phyloP scores from a whole-genome alignment of 805 yeast genomes.

The Brettanomyces nanus region DNA sequence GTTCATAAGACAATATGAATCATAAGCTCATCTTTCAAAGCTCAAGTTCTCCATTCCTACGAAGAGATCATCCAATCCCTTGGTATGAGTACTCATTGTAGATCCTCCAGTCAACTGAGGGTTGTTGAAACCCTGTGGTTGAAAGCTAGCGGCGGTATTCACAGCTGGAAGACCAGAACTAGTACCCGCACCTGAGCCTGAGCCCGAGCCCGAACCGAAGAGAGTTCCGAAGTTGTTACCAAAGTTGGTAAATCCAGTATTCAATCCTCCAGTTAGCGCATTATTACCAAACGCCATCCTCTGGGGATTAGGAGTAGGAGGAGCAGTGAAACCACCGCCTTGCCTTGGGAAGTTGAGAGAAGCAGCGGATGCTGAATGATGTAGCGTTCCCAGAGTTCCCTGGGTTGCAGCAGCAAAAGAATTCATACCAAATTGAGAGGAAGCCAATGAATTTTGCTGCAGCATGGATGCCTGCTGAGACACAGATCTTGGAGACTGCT shows the following conservation, averaged over 20 bases:
- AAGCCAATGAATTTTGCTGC: neutral
- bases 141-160: constrained; percentile 1
- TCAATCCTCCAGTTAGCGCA: neutral
- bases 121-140: constrained; percentile 15
- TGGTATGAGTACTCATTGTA: constrained; percentile 10
- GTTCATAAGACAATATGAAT: neutral
- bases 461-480: constrained; percentile 8
- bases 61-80: constrained; percentile 20
- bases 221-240: too few species aligned
- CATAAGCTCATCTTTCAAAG: constrained; percentile 11
- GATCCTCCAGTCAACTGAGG: constrained; percentile 25
- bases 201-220: neutral
- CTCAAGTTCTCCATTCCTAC: constrained; percentile 22
- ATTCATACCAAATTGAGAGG: neutral
- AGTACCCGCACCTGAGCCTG: neutral
- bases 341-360: constrained; percentile 22
- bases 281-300: constrained; percentile 6
- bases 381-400: constrained; percentile 9
- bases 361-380: constrained; percentile 25
- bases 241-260: constrained; percentile 1
- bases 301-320: constrained; percentile 15
- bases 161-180: neutral
- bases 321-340: constrained; percentile 20
- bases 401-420: neutral
- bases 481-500: constrained; percentile 27